Evolutionary conservation across 352 stramenopile genomes (phyloP), one percentile per base, ranked within the genome.

Genomic region (Phytopythium delawarense): DNA sequence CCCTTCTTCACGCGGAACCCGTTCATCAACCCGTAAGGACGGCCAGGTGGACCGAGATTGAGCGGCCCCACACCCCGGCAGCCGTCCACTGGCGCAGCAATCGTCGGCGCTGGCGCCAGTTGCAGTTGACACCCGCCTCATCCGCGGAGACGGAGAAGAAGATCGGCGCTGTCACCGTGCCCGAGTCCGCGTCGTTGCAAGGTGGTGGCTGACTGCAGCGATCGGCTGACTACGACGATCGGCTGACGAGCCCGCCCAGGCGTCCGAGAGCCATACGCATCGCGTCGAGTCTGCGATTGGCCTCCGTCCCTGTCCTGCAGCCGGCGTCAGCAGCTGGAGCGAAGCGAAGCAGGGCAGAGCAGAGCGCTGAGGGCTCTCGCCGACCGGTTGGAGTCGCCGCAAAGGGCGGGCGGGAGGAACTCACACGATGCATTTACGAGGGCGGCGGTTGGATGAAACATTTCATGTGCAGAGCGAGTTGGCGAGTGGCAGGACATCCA

Each of bases 11-110:
- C 74, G 55, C 68, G 74, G 0, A 89, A 87, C 45, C 75, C 76
- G 54, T 91, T 88, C 61, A 68, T 88, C 25, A 89, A 87, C 44
- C 71, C 79, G 48, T 88, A 88, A 61, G 39, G 39, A 2, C 12
- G 34, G 16, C 8, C n/a, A 2, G 0, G 20, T 18, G 7, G 54
- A 52, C 34, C 37, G 21, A 32, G 55, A 30, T 39, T 15, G 34
- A 59, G 23, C 9, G 32, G 32, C 25, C 46, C 11, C 4, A n/a
- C 46, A 15, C 46, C 12, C 23, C 5, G 21, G 23, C 13, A 16
- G 6, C 46, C 15, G 21, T 32, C 45, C 5, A 35, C 16, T n/a
- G 9, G 46, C 23, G 46, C 21, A 35, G 46, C 1, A 35, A 16
- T 2, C 13, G 25, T 25, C 28, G 48, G 42, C 42, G 5, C 21